Conservation (phyloP, 2,329 filamentous ascomycete genomes). For the Ophiostoma sp. region DNA sequence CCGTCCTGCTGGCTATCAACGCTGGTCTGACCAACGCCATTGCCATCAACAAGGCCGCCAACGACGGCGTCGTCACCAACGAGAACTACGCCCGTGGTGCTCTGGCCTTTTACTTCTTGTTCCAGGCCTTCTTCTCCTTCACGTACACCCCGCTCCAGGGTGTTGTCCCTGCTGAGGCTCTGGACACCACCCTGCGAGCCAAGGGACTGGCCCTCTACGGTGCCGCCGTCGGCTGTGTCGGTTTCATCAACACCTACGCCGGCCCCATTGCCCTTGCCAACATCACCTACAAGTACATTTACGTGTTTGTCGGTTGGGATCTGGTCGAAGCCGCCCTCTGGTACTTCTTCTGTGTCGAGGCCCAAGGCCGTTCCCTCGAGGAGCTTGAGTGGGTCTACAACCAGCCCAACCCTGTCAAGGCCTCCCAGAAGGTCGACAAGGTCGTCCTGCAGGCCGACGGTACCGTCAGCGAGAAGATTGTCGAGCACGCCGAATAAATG, state of each 20-base stretch:
- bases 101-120: constrained; percentile 50
- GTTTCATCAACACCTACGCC: constrained; percentile 52
- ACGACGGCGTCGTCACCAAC: constrained; percentile 37
- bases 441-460: constrained; percentile 49
- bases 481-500: constrained; percentile 21
- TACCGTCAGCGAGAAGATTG: constrained; percentile 49
- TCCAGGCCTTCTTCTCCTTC: constrained; percentile 52
- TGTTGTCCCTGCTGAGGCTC: constrained; percentile 48
- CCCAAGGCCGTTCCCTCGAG: constrained; percentile 51
- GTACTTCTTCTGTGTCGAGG: constrained; percentile 52
- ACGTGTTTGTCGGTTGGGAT: constrained; percentile 53
- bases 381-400: constrained; percentile 53
- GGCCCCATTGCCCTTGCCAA: constrained; percentile 48
- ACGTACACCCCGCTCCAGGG: constrained; percentile 53
- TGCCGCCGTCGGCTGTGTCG: constrained; percentile 47
- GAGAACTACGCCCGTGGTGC: constrained; percentile 45
- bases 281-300: constrained; percentile 47
- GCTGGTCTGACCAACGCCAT: constrained; percentile 46
- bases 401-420: constrained; percentile 52
- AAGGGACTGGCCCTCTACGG: constrained; percentile 50
- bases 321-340: constrained; percentile 44
- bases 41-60: constrained; percentile 32
- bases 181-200: constrained; percentile 53
- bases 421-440: constrained; percentile 49
- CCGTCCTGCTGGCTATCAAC: constrained; percentile 46